Evolutionary conservation across 257 asterid genomes (phyloP), one percentile per base, ranked within the genome.

Genomic region (Gentiana dahurica): DNA sequence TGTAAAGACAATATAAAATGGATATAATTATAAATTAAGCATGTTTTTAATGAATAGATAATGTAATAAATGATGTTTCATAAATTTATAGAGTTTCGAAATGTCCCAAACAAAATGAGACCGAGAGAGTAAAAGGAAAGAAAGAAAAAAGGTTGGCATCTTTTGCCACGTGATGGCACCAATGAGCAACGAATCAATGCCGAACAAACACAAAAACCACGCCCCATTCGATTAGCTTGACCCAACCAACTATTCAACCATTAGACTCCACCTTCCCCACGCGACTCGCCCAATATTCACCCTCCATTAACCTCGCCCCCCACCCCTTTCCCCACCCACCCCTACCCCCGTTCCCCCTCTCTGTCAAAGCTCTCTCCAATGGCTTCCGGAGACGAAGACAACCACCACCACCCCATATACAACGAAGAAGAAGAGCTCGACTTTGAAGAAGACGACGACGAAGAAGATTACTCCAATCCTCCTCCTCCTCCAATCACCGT

Each of bases 351-450:
- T 36, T 36, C 49, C 54, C 51, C 12, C 11, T 6, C 38, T 15
- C 47, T 13, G 55, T 39, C 45, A 53, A 33, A 9, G 32, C n/a
- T 12, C 8, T 4, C 9, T 6, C 54, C 64, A 9, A 70, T 74
- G 76, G 73, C 71, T 46, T 63, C 71, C 1, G 60, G 44, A 3
- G 24, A 24, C 24, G 60, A 60, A 51, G 51, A 57, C 34, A 24
- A 24, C 24, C 24, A 24, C 24, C 24, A 24, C 24, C 60, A 39
- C 57, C n/a, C 66, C 47, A 49, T 54, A 52, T 71, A 60, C 58
- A 58, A 69, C 63, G 75, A 68, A 0, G 76, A 67, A 8, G 76
- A 71, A 62, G 62, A 64, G 52, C 75, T 67, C 48, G 66, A 71
- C 36, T 67, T 65, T 24, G 74, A 72, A 38, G 71, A 65, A 4